phyloP scores from a whole-genome alignment of 2,329 filamentous ascomycete genomes.

The Trichoderma citrinoviride region DNA sequence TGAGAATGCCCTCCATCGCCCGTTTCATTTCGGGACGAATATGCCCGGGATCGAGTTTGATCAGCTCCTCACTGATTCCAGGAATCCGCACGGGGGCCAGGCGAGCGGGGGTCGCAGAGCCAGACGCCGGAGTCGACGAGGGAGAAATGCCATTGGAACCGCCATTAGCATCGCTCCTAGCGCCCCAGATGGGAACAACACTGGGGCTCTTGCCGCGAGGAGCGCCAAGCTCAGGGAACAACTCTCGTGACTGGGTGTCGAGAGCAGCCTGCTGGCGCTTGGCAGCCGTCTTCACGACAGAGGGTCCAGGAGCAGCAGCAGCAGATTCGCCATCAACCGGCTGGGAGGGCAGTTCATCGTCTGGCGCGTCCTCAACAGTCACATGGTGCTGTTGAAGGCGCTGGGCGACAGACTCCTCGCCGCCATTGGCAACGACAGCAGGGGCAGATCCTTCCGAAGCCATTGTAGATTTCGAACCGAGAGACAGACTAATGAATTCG shows the following conservation, averaged over 20 bases:
- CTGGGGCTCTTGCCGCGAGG: constrained; percentile 65
- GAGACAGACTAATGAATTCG: background rate
- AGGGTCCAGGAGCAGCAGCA: constrained; percentile 47
- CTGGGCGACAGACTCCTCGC: constrained; percentile 55
- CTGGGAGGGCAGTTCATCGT: constrained; percentile 70
- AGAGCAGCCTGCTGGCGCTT: constrained; percentile 66
- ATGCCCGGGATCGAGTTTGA: constrained; percentile 71
- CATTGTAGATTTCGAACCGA: constrained; percentile 36
- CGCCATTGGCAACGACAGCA: constrained; percentile 37
- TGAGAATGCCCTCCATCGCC: constrained; percentile 78
- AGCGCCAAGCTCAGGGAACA: constrained; percentile 86
- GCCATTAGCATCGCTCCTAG: constrained; percentile 60
- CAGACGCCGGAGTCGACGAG: constrained; percentile 62
- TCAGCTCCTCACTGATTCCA: constrained; percentile 75
- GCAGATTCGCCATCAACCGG: constrained; percentile 47
- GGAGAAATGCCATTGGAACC: constrained; percentile 57
- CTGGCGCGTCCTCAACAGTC: constrained; percentile 76
- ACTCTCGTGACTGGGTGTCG: constrained; percentile 83
- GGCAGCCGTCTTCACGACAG: constrained; percentile 56
- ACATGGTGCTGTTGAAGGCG: constrained; percentile 62
- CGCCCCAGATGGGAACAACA: constrained; percentile 73
- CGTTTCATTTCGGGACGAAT: constrained; percentile 78
- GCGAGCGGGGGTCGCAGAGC: constrained; percentile 44
- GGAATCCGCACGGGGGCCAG: constrained; percentile 62
- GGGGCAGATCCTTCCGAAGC: constrained; percentile 35